A percentile compares a stretch with the other conserved stretches of the same genome.
Conservation (phyloP, 106 monocot genomes). For the Amphibolis antarctica region DNA sequence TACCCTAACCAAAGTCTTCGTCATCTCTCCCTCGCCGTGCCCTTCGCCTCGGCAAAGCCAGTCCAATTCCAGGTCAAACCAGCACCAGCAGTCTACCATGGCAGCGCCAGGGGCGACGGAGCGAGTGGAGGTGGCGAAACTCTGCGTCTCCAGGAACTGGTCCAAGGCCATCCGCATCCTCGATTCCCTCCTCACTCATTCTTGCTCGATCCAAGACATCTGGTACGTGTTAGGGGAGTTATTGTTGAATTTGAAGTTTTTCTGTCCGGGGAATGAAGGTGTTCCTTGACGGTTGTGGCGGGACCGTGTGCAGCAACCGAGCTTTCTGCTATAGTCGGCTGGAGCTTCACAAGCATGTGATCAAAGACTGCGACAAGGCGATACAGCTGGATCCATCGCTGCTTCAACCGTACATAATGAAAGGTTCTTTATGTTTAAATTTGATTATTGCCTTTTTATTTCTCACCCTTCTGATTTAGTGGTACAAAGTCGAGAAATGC, state of each 20-base stretch:
- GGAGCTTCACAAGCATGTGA: conserved; percentile 90
- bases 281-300: conserved; percentile 1
- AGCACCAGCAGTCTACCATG: conserved; percentile 10
- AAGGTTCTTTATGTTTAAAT: conserved; percentile 36
- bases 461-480: neutral
- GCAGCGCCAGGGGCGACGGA: conserved; percentile 29
- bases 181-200: conserved; percentile 49
- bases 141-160: conserved; percentile 77
- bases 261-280: neutral
- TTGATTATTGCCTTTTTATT: neutral
- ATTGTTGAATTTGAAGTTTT: neutral
- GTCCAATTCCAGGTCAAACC: too few species aligned
- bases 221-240: conserved; percentile 29
- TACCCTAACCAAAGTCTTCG: too few species aligned
- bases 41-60: too few species aligned
- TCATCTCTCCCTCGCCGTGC: too few species aligned
- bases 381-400: conserved; percentile 46
- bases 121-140: conserved; percentile 65
- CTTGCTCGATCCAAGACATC: conserved; percentile 59
- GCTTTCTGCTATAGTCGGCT: conserved; percentile 88
- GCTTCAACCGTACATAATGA: conserved; percentile 79
- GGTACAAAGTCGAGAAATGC: too few species aligned
- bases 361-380: conserved; percentile 90
- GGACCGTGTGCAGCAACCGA: conserved; percentile 48
- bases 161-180: conserved; percentile 93